phyloP scores from a whole-genome alignment of 352 stramenopile species.

The Globisporangium abappressorium region DNA sequence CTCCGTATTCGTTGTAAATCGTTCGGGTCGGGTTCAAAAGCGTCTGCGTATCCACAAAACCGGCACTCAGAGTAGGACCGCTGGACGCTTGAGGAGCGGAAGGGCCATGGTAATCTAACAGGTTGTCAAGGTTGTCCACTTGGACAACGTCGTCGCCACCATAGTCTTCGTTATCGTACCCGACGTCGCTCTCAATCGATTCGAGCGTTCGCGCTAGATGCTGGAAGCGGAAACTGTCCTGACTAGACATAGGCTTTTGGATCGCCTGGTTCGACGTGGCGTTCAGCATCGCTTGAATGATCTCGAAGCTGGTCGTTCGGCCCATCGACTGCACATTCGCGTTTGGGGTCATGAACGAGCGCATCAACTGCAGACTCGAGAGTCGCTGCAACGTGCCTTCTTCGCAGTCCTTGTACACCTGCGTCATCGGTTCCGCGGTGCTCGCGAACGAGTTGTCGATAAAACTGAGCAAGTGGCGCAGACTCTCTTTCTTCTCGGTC shows the following conservation, averaged over 20 bases:
- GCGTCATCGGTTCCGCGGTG: conserved; percentile 67
- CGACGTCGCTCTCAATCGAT: conserved; percentile 78
- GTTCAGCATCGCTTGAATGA: conserved; percentile 87
- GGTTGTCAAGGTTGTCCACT: conserved; percentile 83
- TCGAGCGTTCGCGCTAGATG: conserved; percentile 74
- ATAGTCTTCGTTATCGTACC: conserved; percentile 84
- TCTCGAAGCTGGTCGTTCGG: conserved; percentile 83
- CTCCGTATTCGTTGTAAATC: conserved; percentile 48
- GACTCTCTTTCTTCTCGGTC: conserved; percentile 86
- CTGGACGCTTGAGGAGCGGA: conserved; percentile 1
- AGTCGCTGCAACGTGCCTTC: conserved; percentile 65
- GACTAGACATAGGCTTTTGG: conserved; percentile 84
- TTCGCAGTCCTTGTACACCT: conserved; percentile 80
- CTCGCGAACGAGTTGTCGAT: conserved; percentile 84
- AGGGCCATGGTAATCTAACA: conserved; percentile 69
- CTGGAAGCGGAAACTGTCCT: conserved; percentile 86
- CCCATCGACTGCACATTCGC: conserved; percentile 40
- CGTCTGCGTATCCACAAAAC: conserved; percentile 69
- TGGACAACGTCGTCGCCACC: conserved; percentile 77
- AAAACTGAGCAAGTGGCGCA: conserved; percentile 76
- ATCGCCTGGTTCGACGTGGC: conserved; percentile 81
- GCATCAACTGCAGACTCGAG: conserved; percentile 80
- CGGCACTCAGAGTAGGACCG: conserved; percentile 20
- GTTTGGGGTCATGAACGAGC: conserved; percentile 62
- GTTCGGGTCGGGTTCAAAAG: conserved; percentile 57